Conservation (phyloP, 2,329 filamentous ascomycete species). For the Scytalidium lignicola region DNA sequence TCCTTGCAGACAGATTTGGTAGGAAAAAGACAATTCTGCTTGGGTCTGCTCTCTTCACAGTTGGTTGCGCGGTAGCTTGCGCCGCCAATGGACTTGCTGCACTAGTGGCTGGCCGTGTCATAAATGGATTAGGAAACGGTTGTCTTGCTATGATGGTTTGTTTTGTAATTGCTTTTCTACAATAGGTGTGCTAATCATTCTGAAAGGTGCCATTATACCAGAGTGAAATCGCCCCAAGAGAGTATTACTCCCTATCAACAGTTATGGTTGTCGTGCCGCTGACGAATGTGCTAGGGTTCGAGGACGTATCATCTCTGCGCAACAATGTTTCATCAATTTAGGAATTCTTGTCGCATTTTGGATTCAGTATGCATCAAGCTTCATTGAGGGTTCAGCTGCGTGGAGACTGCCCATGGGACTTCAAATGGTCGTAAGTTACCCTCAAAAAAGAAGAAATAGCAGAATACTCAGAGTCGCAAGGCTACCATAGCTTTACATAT, state of each 20-base stretch:
- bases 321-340: conserved; percentile 21
- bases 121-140: conserved; percentile 21
- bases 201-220: conserved; percentile 4
- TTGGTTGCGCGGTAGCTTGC: conserved; percentile 30
- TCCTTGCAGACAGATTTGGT: conserved; percentile 40
- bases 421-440: conserved; percentile 9
- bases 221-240: conserved; percentile 7
- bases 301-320: conserved; percentile 19
- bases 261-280: too few species aligned
- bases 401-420: conserved; percentile 26
- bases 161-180: too few species aligned
- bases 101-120: conserved; percentile 25
- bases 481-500: conserved; percentile 1
- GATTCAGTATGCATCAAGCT: conserved; percentile 4
- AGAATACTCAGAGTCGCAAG: background rate
- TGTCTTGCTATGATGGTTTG: conserved; percentile 9
- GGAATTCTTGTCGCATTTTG: conserved; percentile 20
- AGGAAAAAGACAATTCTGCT: conserved; percentile 37
- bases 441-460: background rate
- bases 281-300: too few species aligned
- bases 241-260: conserved; percentile 3
- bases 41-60: conserved; percentile 37
- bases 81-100: conserved; percentile 17
- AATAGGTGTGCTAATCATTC: too few species aligned
- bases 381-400: conserved; percentile 8